Evolutionary conservation across 495 filamentous ascomycete species (phyloP).

Genomic region (Xylaria palmicola): DNA sequence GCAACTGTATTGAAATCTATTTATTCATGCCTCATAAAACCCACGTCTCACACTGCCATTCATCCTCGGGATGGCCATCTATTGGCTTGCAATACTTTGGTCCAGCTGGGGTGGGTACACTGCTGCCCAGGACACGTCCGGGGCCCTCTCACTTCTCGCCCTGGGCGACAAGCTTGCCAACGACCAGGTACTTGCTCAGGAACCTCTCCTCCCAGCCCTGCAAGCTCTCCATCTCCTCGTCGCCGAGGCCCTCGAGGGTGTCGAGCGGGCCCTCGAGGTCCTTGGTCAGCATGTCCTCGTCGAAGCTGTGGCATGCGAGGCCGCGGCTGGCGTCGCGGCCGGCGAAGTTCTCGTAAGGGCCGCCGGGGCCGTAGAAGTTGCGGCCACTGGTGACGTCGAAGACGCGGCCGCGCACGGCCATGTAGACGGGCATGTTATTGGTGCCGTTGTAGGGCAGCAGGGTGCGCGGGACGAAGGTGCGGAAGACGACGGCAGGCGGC

Average conservation of each 20-base stretch:
- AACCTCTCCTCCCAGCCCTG: slow-evolving; percentile 92
- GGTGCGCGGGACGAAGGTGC: slow-evolving; percentile 83
- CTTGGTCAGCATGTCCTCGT: slow-evolving; percentile 94
- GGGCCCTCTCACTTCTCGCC: slow-evolving; percentile 32
- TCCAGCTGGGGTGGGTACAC: no score
- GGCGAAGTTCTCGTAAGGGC: slow-evolving; percentile 91
- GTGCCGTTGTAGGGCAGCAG: slow-evolving; percentile 86
- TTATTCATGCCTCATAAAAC: no score
- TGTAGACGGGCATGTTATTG: slow-evolving; percentile 70
- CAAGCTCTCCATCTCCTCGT: slow-evolving; percentile 79
- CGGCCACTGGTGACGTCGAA: slow-evolving; percentile 84
- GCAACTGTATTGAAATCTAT: no score
- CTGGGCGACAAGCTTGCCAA: slow-evolving; percentile 76
- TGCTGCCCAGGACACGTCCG: not conserved
- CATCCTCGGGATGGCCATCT: no score
- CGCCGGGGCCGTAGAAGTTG: slow-evolving; percentile 92
- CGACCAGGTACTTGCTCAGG: slow-evolving; percentile 87
- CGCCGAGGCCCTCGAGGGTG: slow-evolving; percentile 68
- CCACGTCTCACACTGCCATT: no score
- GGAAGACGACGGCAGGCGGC: slow-evolving; percentile 76
- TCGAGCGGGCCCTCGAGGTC: slow-evolving; percentile 86
- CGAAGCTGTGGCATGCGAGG: slow-evolving; percentile 88
- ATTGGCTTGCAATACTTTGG: not conserved
- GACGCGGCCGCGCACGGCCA: slow-evolving; percentile 79
- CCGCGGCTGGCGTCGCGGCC: slow-evolving; percentile 92